Evolutionary conservation across 2,329 filamentous ascomycete genomes (phyloP), one percentile per base, ranked within the genome.

Genomic region (Ceratocystis albifundus): DNA sequence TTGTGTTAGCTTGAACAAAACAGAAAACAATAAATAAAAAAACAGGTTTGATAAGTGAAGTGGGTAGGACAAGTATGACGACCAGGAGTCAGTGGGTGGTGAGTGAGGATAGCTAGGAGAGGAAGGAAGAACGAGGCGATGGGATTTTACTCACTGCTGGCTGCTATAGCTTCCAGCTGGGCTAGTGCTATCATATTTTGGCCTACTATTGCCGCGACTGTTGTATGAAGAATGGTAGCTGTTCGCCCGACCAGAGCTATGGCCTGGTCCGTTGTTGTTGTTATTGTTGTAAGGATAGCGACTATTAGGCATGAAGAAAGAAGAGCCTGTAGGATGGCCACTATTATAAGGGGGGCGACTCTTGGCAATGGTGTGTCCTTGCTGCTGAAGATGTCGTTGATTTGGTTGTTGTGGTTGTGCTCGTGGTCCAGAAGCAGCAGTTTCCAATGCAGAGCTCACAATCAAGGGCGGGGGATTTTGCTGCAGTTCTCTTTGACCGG

Each of bases 281-380:
- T 41, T 41, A 10, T 41, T 41, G 36, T 12, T 41, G 10, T 57
- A 28, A 22, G 88, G 84, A 71, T 90, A 87, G 69, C 90, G 84
- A 72, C 94, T 90, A 74, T 97, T 94, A 75, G 97, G 93, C 84
- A 97, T 91, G 78, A 96, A 97, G 80, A 97, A 97, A 69, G 89
- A 88, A 68, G 48, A 22, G 15, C 46, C 46, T 7, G 15, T n/a
- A n/a, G 48, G 48, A 25, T n/a, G 22, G 10, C 55, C 28, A 41
- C 36, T 41, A 41, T 96, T 90, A 70, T 96, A 91, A 72, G 96
- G 90, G 73, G 96, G 92, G 71, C 88, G 86, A 70, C 89, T 85
- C 75, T 89, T 86, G 70, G 85, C 82, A 69, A 94, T 88, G 65
- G 83, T 82, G 67, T 84, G 78, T 44, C 82, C 85, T 70, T 81